Evolutionary conservation across 345 rosid genomes (phyloP), one percentile per base, ranked within the genome.

Genomic region (Draba incana): DNA sequence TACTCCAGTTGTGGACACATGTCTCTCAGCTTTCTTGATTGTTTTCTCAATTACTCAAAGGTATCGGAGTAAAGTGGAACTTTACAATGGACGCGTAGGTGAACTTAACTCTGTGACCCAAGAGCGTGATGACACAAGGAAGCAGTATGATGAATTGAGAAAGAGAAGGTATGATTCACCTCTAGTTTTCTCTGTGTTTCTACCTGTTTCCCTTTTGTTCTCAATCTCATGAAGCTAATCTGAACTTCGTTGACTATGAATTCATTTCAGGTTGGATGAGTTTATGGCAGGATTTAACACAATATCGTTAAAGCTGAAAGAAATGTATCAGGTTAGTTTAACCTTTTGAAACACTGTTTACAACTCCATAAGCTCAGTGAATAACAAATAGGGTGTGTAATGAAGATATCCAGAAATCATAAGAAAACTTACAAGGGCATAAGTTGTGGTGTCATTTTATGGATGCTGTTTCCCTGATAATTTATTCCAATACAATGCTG

Each of bases 271-370:
- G 86, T 81, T 94, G 83, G 98, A 92, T 72, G 99, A 89, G 78
- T 91, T 94, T 84, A 92, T 94, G 99, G 95, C 90, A 33, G 97
- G 98, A 62, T 92, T 94, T 60, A 94, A 91, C 79, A 71, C 90
- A 51, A 92, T 92, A 79, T 94, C 99, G 24, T 65, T 94, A 79
- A 92, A 94, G 84, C 75, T 94, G 48, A 94, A 92, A 79, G 99
- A 94, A 81, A 92, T 94, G 99, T 94, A 94, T 84, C 99, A 94
- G 99, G 99, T 94, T 63, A 48, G 81, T 69, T 42, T 33, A 23
- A 28, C 12, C 45, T 39, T 57, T 39, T 45, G 49, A 28, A 20
- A 13, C 35, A 12, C 45, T 58, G 56, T 16, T 44, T 51, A 35
- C 62, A 50, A 42, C 72, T 39, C 49, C 45, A 57, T 39, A 57